Evolutionary conservation across 306 rosid genomes (phyloP).

Genomic region (Macrotyloma uniflorum): DNA sequence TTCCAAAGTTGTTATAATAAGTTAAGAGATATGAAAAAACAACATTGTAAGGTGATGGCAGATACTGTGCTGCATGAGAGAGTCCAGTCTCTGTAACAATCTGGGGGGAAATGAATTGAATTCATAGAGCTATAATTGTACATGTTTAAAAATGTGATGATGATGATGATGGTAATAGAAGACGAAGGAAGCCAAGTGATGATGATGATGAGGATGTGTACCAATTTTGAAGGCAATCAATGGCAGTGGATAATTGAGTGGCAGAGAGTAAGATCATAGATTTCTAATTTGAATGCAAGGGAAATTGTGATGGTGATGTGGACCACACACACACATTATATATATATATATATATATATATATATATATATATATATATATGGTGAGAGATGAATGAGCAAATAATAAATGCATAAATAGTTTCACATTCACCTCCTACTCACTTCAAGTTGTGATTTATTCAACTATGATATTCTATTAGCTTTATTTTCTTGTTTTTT

Average conservation of each 20-base stretch:
- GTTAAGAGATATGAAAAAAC: neutral
- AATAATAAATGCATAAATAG: constrained; percentile 27
- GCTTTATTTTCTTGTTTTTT: neutral
- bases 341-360: too few relatives aligned
- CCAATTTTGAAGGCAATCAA: constrained; percentile 57
- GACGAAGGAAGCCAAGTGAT: constrained; percentile 44
- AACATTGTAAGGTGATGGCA: constrained; percentile 28
- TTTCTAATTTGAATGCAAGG: constrained; percentile 52
- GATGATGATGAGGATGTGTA: constrained; percentile 56
- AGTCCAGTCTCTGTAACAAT: constrained; percentile 21
- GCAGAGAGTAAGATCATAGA: constrained; percentile 46
- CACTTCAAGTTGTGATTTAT: constrained; percentile 32
- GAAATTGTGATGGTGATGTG: constrained; percentile 56
- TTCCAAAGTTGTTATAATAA: constrained; percentile 18
- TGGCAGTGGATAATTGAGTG: constrained; percentile 60
- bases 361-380: too few relatives aligned
- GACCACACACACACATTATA: constrained; percentile 42
- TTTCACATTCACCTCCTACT: constrained; percentile 33
- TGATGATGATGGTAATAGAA: constrained; percentile 42
- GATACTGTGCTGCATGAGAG: constrained; percentile 39
- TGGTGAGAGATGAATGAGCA: constrained; percentile 41
- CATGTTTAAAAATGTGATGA: constrained; percentile 44
- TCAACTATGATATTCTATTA: neutral
- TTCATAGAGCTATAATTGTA: constrained; percentile 60
- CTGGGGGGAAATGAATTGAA: constrained; percentile 1